Percentiles rank a stretch among this genome's conserved stretches.
Evolutionary conservation across 192 early-diverging fungal species (phyloP).

Genomic region (Polychytrium aggregatum): DNA sequence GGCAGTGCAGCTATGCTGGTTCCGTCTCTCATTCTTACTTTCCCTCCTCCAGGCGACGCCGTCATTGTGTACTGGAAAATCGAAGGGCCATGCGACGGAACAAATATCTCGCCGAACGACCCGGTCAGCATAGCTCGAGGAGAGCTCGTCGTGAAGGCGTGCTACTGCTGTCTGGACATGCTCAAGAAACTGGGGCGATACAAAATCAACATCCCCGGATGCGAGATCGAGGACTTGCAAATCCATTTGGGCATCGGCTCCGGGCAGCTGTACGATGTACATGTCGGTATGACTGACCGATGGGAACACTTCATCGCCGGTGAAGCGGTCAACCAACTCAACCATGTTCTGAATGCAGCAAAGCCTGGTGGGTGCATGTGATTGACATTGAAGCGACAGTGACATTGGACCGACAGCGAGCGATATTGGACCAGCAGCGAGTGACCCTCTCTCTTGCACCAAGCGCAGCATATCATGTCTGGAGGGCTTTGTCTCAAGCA

Average conservation of each 20-base stretch:
- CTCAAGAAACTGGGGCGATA: constrained; percentile 32
- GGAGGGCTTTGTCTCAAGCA: too few species aligned
- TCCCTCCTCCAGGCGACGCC: constrained; percentile 35
- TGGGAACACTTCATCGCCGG: constrained; percentile 48
- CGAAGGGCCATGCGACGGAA: constrained; percentile 4
- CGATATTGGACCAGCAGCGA: too few species aligned
- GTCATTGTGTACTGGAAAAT: constrained; percentile 45
- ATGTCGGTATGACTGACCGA: constrained; percentile 27
- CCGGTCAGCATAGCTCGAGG: constrained; percentile 16
- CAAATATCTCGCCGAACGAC: constrained; percentile 5
- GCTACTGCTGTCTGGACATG: constrained; percentile 30
- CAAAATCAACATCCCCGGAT: constrained; percentile 30
- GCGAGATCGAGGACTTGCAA: constrained; percentile 19
- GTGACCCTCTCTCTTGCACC: too few species aligned
- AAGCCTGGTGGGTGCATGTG: constrained; percentile 25
- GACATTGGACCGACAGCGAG: too few species aligned
- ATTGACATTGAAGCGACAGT: constrained; percentile 1
- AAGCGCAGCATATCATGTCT: too few species aligned
- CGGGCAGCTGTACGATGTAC: constrained; percentile 32
- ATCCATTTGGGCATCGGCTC: constrained; percentile 47
- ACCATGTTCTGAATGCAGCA: constrained; percentile 34
- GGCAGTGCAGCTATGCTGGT: too few species aligned
- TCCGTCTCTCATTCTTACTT: too few species aligned
- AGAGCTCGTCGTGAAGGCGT: constrained; percentile 35
- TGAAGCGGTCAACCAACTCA: constrained; percentile 35